These are phyloP conservation scores for Thuidium tamariscinum DNA, from an alignment of 225 moss, liverwort and hornwort species.

Conservation along the genomic window DNA sequence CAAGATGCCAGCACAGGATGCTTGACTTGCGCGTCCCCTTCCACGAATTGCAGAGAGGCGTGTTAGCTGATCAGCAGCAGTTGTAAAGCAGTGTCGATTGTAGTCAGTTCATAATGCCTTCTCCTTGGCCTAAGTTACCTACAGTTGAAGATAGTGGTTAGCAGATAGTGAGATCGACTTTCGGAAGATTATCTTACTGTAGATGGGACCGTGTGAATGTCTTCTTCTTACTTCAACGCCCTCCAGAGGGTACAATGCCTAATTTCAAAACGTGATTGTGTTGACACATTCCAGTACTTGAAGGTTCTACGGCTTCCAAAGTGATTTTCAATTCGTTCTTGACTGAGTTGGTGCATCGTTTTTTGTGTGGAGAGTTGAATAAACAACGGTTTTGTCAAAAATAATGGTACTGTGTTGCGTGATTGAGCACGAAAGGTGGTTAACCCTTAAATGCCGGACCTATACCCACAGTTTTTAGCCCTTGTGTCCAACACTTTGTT, in stretches of 20 bases:
- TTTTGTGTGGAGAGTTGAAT: not conserved
- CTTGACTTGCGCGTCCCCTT: not conserved
- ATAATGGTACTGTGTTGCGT: not conserved
- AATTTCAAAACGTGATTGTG: not conserved
- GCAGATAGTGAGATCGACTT: not conserved
- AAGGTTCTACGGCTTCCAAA: not conserved
- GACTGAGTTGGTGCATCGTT: not conserved
- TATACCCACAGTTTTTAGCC: too few relatives aligned
- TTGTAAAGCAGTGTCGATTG: not conserved
- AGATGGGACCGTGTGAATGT: not conserved
- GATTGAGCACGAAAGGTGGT: not conserved
- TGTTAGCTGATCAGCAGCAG: not conserved
- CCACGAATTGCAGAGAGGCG: not conserved
- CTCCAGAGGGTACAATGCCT: not conserved
- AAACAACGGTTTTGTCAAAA: not conserved
- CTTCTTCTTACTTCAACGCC: not conserved
- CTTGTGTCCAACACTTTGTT: too few relatives aligned
- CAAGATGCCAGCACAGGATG: not conserved
- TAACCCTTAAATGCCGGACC: too few relatives aligned
- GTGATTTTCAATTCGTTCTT: not conserved
- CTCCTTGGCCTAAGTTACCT: not conserved
- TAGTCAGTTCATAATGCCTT: not conserved
- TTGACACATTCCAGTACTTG: not conserved
- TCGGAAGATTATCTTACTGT: not conserved
- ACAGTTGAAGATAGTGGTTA: not conserved